These are phyloP conservation scores for Myxozyma nipponensis DNA, from an alignment of 805 yeast genomes.

Conservation along the genomic window DNA sequence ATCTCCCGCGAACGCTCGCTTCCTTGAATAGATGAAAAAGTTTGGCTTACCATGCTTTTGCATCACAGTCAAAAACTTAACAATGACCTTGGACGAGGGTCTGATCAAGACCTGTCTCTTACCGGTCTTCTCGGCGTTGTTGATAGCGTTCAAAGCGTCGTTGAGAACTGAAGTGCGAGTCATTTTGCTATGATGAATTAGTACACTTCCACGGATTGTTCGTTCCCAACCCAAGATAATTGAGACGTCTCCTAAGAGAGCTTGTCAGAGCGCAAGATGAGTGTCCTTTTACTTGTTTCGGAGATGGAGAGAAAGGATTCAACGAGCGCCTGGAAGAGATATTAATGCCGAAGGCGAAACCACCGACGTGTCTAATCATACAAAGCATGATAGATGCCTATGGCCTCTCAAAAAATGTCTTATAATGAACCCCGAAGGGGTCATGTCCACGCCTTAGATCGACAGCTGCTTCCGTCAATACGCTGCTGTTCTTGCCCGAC, in stretches of 20 bases:
- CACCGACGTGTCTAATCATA: too few species aligned
- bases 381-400: too few species aligned
- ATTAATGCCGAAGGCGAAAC: too few species aligned
- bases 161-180: slow-evolving; percentile 98
- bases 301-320: neutral
- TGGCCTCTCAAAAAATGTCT: too few species aligned
- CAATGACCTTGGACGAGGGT: slow-evolving; percentile 97
- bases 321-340: neutral
- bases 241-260: too few species aligned
- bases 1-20: neutral
- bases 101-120: slow-evolving; percentile 97
- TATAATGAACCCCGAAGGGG: too few species aligned
- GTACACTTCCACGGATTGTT: too few species aligned
- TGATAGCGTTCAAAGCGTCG: slow-evolving; percentile 96
- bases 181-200: slow-evolving; percentile 57
- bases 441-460: too few species aligned
- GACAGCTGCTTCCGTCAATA: too few species aligned
- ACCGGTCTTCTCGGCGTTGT: slow-evolving; percentile 99
- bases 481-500: too few species aligned
- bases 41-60: slow-evolving; percentile 85
- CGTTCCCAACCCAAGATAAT: too few species aligned
- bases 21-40: neutral
- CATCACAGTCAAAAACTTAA: slow-evolving; percentile 94
- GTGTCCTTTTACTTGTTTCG: neutral
- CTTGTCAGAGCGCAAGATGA: neutral